Conservation (phyloP, 1,284 basidiomycete species). For the Irpex lacteus region DNA sequence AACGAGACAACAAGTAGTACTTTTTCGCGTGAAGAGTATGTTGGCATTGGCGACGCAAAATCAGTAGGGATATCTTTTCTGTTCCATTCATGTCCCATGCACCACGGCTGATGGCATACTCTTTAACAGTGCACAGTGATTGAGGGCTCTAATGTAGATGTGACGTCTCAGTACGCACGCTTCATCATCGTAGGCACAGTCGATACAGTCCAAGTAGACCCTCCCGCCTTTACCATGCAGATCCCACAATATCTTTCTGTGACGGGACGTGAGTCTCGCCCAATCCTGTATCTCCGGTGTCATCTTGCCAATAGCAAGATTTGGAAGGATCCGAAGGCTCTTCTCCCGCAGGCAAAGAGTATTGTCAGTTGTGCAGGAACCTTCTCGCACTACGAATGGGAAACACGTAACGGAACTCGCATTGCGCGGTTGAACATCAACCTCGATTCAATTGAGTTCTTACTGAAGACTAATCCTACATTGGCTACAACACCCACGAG, state of each 20-base stretch:
- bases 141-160: neutral
- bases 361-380: neutral
- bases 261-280: neutral
- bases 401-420: neutral
- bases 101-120: neutral
- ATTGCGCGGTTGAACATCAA: neutral
- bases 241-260: neutral
- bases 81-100: no score
- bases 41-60: neutral
- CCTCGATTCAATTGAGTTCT: neutral
- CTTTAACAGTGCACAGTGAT: neutral
- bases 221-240: neutral
- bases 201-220: neutral
- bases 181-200: neutral
- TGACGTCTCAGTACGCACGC: neutral
- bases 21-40: neutral
- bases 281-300: neutral
- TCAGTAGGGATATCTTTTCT: neutral
- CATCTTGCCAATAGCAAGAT: neutral
- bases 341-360: neutral
- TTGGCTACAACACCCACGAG: neutral
- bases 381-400: neutral
- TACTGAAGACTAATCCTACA: neutral
- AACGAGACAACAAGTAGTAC: neutral
- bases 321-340: neutral